Evolutionary conservation across 768 basidiomycete species (phyloP), one percentile per base, ranked within the genome.

Genomic region (Tulasnella sp.): DNA sequence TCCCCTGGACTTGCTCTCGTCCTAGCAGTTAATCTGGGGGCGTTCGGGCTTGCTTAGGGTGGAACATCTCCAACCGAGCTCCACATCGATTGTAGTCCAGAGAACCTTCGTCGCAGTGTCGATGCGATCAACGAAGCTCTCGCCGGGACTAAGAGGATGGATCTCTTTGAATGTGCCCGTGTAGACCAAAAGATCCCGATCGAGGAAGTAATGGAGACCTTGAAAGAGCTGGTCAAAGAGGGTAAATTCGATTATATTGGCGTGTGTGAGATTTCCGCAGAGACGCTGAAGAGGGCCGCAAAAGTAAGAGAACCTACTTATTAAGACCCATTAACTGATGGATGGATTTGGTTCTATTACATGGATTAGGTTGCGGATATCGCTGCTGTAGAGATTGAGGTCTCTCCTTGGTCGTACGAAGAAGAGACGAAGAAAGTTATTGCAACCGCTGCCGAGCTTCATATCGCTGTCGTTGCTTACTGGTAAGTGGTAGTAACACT

Each of bases 321-420:
- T 83, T 34, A 7, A 36, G 3, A 45, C 29, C 11, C 42, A 36
- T 9, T 22, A 15, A n/a, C 19, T 58, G 38, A 25, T 31, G 40
- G 11, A 34, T 7, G 36, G 31, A 22, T 1, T 39, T 6, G 15
- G 15, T 74, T n/a, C n/a, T 2, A 7, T 38, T n/a, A n/a, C n/a
- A n/a, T 22, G 74, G 15, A 9, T 2, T 68, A 89, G 87, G 83
- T 90, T 12, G 84, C 86, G 58, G 88, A 87, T 1, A 85, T 91
- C 76, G 84, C 87, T 15, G 84, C 87, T 19, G 88, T 89, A 7
- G 90, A 92, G 81, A 90, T 91, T 72, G 91, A 92, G 80, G 83
- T 90, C 52, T 90, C 88, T 79, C 86, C 88, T 1, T 90, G 88
- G 85, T 84, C 86, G 1, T 89, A 88, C 71, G 88, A 88, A 77